phyloP scores from a whole-genome alignment of 164 flowering plant species.

The Chloranthus sessilifolius region DNA sequence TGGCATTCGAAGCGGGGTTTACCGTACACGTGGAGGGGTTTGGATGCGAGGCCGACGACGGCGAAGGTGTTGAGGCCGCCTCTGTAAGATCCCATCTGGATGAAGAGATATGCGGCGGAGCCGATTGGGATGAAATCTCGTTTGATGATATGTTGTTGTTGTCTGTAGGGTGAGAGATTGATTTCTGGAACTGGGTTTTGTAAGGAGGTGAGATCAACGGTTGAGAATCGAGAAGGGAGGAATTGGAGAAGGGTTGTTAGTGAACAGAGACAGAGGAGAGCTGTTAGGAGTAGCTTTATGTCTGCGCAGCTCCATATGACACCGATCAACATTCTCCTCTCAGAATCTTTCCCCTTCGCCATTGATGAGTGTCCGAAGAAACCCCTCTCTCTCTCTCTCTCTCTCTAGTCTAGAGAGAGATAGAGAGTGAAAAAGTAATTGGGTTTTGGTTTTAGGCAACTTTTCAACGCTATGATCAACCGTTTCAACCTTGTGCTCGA shows the following conservation, averaged over 20 bases:
- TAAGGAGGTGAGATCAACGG: constrained; percentile 42
- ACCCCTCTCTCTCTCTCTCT: too few relatives aligned
- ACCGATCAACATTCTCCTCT: constrained; percentile 46
- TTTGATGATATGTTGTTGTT: constrained; percentile 34
- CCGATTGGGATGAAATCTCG: constrained; percentile 60
- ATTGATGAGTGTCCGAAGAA: too few relatives aligned
- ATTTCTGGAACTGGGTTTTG: constrained; percentile 13
- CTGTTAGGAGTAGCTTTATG: constrained; percentile 45
- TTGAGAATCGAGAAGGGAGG: constrained; percentile 42
- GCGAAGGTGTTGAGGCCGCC: constrained; percentile 69
- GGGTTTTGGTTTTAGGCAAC: too few relatives aligned
- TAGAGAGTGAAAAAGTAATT: too few relatives aligned
- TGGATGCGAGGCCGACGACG: constrained; percentile 44
- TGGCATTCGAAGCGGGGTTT: constrained; percentile 47
- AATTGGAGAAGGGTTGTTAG: constrained; percentile 46
- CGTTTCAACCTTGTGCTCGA: too few relatives aligned
- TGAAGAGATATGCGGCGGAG: constrained; percentile 66
- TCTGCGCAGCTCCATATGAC: constrained; percentile 63
- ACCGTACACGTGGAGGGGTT: constrained; percentile 45
- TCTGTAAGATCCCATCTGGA: constrained; percentile 86
- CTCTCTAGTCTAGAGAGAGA: too few relatives aligned
- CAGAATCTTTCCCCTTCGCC: constrained; percentile 23
- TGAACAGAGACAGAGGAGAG: constrained; percentile 44
- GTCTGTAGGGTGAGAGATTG: constrained; percentile 14
- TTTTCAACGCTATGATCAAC: too few relatives aligned